Evolutionary conservation across 2,329 filamentous ascomycete species (phyloP).

Genomic region (Raffaelea ambrosiae): DNA sequence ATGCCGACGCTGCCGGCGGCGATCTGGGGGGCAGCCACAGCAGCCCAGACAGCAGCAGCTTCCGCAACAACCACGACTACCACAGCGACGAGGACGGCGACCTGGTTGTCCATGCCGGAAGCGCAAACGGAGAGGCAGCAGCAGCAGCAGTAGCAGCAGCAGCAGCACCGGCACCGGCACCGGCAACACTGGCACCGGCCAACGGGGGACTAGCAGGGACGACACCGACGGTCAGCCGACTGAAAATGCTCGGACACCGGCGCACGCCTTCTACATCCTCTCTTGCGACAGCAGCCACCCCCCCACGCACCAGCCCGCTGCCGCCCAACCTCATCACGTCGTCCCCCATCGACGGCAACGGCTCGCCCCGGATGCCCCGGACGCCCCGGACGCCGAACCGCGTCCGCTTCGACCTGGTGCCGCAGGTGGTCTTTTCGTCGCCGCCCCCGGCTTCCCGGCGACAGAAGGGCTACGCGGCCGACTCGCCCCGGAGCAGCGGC

Average conservation of each 20-base stretch:
- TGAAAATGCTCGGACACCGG: too few relatives aligned
- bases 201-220: neutral
- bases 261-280: too few relatives aligned
- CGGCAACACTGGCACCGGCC: too few relatives aligned
- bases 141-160: too few relatives aligned
- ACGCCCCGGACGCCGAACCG: constrained; percentile 60
- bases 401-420: constrained; percentile 62
- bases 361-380: constrained; percentile 38
- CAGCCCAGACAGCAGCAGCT: too few relatives aligned
- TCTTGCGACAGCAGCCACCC: too few relatives aligned
- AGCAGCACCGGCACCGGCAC: too few relatives aligned
- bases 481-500: constrained; percentile 15
- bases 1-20: constrained; percentile 6
- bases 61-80: too few relatives aligned
- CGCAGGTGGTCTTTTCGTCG: constrained; percentile 27
- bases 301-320: too few relatives aligned
- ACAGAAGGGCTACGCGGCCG: too few relatives aligned
- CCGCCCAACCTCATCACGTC: neutral
- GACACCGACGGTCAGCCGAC: too few relatives aligned
- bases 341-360: neutral
- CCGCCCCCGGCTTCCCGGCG: neutral
- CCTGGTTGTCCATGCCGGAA: constrained; percentile 6
- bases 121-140: constrained; percentile 7
- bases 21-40: too few relatives aligned
- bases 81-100: constrained; percentile 9